Base-by-base conservation (phyloP, 2,329 filamentous ascomycete species). In the Scytalidium sp. region DNA sequence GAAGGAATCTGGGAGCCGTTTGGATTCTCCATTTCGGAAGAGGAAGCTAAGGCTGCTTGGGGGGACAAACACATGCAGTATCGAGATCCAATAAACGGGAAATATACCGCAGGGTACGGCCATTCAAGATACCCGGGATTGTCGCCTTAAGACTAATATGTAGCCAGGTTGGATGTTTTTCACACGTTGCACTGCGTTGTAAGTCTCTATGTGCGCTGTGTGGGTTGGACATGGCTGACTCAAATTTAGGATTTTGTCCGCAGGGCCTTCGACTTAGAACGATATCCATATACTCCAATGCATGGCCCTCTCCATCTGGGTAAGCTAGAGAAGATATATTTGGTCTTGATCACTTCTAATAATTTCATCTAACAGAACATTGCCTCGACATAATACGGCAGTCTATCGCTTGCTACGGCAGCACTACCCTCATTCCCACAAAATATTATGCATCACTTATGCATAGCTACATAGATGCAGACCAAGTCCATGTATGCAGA, bases 101-200 rank as follows among this genome's bases (percentile, higher is more conserved):
- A 17, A 27, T 46, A 46, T 46, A 23, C 36, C 5, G 44, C 44
- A 20, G 44, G 44, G 44, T 46, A 27, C 15, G 32, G 15, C 15
- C 8, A 36, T 7, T 4, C 4, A 15, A 9, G 5, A 10, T 36
- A 5, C 32, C 17, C 5, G 7, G 19, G 23, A 2, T 21, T 39
- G 23, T 23, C 4, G 15, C 19, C 20, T 11, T 29, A 11, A 27
- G 8, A 11, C 17, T 27, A 10, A 23, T 44, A 9, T 3, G 19
- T 36, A 11, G 15, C 20, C 17, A 46, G 44, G 19, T 32, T 46
- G 23, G 44, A 46, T 13, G 20, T 46, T 17, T 20, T 46, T 9
- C 44, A 46, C 21, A 36, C 44, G 15, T 20, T 46, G 36, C 44
- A 46, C 29, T 46, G 44, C 39, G 17, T 46, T 13, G 44, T 46